phyloP scores from a whole-genome alignment of 1,284 basidiomycete species.

The Cutaneotrichosporon cavernicola region DNA sequence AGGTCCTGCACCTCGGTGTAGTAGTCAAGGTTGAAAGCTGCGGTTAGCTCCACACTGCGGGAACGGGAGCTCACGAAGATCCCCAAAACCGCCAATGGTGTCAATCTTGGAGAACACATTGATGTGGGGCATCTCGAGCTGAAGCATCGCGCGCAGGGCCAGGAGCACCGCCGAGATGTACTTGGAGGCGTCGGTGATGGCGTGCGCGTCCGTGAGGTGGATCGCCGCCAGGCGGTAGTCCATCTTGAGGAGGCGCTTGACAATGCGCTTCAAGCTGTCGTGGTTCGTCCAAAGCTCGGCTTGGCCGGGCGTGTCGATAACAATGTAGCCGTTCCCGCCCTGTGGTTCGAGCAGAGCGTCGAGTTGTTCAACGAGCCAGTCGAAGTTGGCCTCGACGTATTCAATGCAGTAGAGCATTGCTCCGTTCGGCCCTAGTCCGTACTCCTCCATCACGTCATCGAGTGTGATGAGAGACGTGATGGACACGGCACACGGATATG shows the following conservation, averaged over 20 bases:
- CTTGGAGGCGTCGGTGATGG: conserved; percentile 92
- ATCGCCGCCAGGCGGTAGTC: conserved; percentile 89
- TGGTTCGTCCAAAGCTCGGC: conserved; percentile 98
- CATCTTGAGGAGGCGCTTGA: conserved; percentile 68
- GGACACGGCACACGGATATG: conserved; percentile 87
- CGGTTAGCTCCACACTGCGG: not conserved
- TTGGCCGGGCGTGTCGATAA: conserved; percentile 97
- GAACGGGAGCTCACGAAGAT: conserved; percentile 66
- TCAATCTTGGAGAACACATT: conserved; percentile 98
- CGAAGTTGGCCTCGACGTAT: conserved; percentile 90
- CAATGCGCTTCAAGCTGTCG: conserved; percentile 75
- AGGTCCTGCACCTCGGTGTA: conserved; percentile 98
- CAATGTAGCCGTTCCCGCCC: conserved; percentile 63
- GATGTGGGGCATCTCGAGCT: conserved; percentile 88
- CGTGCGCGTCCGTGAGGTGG: conserved; percentile 93
- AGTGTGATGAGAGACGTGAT: conserved; percentile 85
- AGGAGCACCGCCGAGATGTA: conserved; percentile 91
- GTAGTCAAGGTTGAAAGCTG: conserved; percentile 95
- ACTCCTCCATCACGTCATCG: conserved; percentile 80
- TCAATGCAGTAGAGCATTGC: conserved; percentile 97
- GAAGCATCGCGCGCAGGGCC: conserved; percentile 94
- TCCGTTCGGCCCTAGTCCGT: conserved; percentile 90
- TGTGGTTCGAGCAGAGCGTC: conserved; percentile 56
- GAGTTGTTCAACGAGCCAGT: conserved; percentile 82
- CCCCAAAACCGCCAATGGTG: conserved; percentile 78